Evolutionary conservation across 1,139 yeast species (phyloP), one percentile per base, ranked within the genome.

Genomic region (Saccharomyces uvarum): DNA sequence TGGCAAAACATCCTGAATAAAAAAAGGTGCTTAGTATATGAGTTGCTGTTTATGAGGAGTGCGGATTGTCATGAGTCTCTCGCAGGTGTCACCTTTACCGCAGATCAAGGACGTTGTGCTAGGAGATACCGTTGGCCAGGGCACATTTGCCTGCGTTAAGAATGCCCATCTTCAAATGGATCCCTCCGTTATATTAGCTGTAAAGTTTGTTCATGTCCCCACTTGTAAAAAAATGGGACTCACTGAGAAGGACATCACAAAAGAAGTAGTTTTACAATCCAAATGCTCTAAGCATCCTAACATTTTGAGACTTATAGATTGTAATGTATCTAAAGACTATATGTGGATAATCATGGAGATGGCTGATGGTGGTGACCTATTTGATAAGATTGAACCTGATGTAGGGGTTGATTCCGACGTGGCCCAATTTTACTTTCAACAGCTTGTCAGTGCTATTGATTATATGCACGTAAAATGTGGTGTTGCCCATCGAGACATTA

Each of bases 401-500:
- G 71, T 80, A 5, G 90, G 90, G 1, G 82, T 84, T 1, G 84
- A 81, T 55, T 80, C 77, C 54, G 83, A 81, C 44, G 77, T 84
- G 26, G 85, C 87, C 0, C 88, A 84, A 58, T 80, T 85, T 62
- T 85, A 84, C 63, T 84, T 83, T 65, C 77, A 77, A 50, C 88
- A 84, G 60, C 69, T 84, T 57, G 73, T 82, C 1, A 79, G 77
- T 53, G 86, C 86, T 0, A 69, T 82, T 14, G 74, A 73, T 4
- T 81, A 75, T 61, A 66, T 88, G 47, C 97, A 89, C 66, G 74
- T 77, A 2, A 78, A 77, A 51, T 67, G 71, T 56, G 89, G 93
- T 52, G 86, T 89, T 47, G 91, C 95, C 4, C 97, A 89, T 72
- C 70, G 97, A 59, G 96, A 89, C 67, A 86, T 90, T 56, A 89